These are phyloP conservation scores for Leptosphaerulina australis DNA, from an alignment of 2,329 filamentous ascomycete species.

Conservation along the genomic window DNA sequence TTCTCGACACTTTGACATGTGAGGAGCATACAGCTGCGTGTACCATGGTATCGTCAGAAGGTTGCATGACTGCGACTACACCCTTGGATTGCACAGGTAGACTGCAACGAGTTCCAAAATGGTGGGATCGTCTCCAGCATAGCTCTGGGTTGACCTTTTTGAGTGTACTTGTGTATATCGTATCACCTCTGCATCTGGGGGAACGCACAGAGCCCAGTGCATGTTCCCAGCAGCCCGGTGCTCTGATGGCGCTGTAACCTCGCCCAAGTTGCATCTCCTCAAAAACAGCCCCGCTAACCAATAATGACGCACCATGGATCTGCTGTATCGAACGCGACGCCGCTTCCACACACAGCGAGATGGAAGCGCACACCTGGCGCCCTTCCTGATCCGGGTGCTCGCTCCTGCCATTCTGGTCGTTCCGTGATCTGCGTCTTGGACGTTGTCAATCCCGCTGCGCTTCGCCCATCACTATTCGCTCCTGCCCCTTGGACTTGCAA, in stretches of 20 bases:
- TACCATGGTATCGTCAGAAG: neutral
- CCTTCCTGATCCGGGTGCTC: slow-evolving; percentile 6
- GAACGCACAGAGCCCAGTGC: slow-evolving; percentile 12
- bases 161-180: neutral
- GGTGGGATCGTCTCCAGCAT: slow-evolving; percentile 4
- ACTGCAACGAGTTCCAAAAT: slow-evolving; percentile 3
- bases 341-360: neutral
- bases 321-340: neutral
- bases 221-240: slow-evolving; percentile 11
- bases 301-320: slow-evolving; percentile 15
- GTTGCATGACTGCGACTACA: neutral
- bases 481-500: slow-evolving; percentile 7
- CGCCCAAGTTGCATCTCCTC: slow-evolving; percentile 18
- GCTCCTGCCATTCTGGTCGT: slow-evolving; percentile 11
- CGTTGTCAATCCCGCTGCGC: slow-evolving; percentile 5
- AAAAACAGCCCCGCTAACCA: slow-evolving; percentile 9
- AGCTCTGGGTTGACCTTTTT: neutral
- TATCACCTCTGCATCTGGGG: slow-evolving; percentile 10
- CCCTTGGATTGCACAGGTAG: slow-evolving; percentile 7
- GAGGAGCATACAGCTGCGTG: neutral
- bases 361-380: slow-evolving; percentile 10
- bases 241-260: slow-evolving; percentile 16
- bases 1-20: slow-evolving; percentile 13
- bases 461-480: neutral
- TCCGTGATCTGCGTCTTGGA: slow-evolving; percentile 9